A percentile compares a stretch with the other conserved stretches of the same genome.
Evolutionary conservation across 140 eudicot genomes (phyloP).

Genomic region (Erigeron philadelphicus): DNA sequence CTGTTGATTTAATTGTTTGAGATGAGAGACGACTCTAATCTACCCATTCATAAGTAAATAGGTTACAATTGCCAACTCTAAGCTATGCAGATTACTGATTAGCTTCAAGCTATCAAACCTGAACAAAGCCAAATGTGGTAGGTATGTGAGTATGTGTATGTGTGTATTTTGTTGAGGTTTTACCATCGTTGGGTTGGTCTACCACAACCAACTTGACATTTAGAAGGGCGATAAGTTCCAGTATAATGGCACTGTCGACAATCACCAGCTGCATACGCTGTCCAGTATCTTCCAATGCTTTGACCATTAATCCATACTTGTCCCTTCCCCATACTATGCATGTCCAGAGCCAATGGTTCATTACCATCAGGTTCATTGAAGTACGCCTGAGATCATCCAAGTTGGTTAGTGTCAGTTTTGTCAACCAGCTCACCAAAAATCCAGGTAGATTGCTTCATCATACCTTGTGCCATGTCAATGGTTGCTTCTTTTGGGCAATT

Average conservation of each 20-base stretch:
- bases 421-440: not conserved
- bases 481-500: slow-evolving; percentile 44
- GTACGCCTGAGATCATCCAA: slow-evolving; percentile 40
- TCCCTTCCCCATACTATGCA: slow-evolving; percentile 69
- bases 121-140: not conserved
- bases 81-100: not conserved
- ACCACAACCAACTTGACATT: slow-evolving; percentile 65
- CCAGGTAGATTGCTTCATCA: not conserved
- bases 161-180: not conserved
- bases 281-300: slow-evolving; percentile 69
- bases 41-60: not conserved
- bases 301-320: slow-evolving; percentile 81
- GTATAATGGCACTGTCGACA: slow-evolving; percentile 54
- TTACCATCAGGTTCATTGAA: slow-evolving; percentile 57
- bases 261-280: slow-evolving; percentile 40
- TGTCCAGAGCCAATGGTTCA: slow-evolving; percentile 62
- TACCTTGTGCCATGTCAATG: slow-evolving; percentile 73
- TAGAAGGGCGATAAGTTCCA: slow-evolving; percentile 44
- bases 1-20: not conserved
- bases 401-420: slow-evolving; percentile 1
- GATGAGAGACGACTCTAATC: not conserved
- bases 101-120: not conserved
- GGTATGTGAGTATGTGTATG: not conserved
- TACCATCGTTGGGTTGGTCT: slow-evolving; percentile 72
- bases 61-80: not conserved